phyloP scores from a whole-genome alignment of 2,329 filamentous ascomycete genomes.

The Colletotrichum echinochloae region DNA sequence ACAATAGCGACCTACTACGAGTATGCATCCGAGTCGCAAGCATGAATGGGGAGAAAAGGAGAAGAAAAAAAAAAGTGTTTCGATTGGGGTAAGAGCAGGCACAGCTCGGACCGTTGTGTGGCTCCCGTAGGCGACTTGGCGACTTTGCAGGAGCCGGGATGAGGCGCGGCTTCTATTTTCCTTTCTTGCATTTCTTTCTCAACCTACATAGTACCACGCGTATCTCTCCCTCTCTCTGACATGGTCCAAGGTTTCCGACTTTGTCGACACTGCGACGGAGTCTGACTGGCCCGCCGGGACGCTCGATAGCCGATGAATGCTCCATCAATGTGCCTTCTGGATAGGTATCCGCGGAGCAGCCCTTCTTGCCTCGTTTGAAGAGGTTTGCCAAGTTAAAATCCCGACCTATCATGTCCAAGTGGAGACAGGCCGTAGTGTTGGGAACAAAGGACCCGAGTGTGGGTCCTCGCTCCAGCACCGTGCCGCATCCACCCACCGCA shows the following conservation, averaged over 20 bases:
- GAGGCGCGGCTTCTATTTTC: not conserved
- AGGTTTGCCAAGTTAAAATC: not conserved
- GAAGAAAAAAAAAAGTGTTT: slow-evolving; percentile 15
- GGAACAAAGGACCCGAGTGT: slow-evolving; percentile 1
- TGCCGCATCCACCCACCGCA: not conserved
- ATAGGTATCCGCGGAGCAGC: no score
- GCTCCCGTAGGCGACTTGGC: slow-evolving; percentile 18
- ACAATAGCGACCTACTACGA: no score
- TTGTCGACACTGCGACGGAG: not conserved
- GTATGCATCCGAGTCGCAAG: not conserved
- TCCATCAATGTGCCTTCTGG: no score
- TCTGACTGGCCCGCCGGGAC: slow-evolving; percentile 12
- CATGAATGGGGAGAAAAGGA: not conserved
- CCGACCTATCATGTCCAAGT: not conserved
- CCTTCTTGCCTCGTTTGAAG: not conserved
- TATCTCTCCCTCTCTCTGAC: no score
- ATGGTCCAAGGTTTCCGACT: slow-evolving; percentile 19
- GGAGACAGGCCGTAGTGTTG: not conserved
- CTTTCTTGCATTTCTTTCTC: not conserved
- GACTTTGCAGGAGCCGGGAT: not conserved
- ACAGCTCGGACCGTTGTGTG: slow-evolving; percentile 20
- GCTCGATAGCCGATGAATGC: not conserved
- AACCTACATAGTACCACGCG: no score
- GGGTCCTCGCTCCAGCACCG: slow-evolving; percentile 1
- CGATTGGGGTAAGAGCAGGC: slow-evolving; percentile 36